phyloP scores from a whole-genome alignment of 768 basidiomycete species.

The Russula vinacea region DNA sequence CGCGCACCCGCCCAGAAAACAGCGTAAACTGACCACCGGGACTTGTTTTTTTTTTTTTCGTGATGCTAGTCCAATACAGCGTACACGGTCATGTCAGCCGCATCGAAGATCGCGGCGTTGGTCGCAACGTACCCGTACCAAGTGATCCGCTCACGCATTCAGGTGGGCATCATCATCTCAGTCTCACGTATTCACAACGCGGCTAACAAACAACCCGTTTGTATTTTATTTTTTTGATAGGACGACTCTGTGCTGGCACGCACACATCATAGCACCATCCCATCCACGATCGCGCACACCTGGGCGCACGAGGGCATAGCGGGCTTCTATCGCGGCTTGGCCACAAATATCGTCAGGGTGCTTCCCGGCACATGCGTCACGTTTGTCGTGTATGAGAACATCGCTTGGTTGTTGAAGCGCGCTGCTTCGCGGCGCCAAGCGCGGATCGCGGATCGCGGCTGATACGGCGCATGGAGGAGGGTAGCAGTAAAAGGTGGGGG shows the following conservation, averaged over 20 bases:
- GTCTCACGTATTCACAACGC: too few species aligned
- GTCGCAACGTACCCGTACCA: conserved; percentile 93
- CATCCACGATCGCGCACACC: conserved; percentile 72
- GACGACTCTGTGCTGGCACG: conserved; percentile 53
- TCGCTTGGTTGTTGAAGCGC: conserved; percentile 76
- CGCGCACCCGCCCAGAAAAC: not conserved
- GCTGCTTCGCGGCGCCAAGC: conserved; percentile 54
- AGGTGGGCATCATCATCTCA: conserved; percentile 46
- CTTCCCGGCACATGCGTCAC: conserved; percentile 97
- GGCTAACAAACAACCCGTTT: too few species aligned
- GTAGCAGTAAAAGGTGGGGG: not conserved
- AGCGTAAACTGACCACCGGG: not conserved
- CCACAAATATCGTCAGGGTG: conserved; percentile 90
- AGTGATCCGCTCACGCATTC: conserved; percentile 90
- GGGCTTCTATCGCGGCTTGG: conserved; percentile 95
- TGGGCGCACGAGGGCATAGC: conserved; percentile 74
- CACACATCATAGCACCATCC: conserved; percentile 71
- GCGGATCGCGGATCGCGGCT: not conserved
- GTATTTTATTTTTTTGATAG: conserved; percentile 45
- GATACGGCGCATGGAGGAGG: not conserved
- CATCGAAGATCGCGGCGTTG: conserved; percentile 83
- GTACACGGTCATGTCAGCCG: conserved; percentile 89
- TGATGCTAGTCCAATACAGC: conserved; percentile 73
- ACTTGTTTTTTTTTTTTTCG: too few species aligned
- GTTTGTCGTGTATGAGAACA: conserved; percentile 94